phyloP scores from a whole-genome alignment of 2,329 filamentous ascomycete species.

The Cytospora schulzeri region DNA sequence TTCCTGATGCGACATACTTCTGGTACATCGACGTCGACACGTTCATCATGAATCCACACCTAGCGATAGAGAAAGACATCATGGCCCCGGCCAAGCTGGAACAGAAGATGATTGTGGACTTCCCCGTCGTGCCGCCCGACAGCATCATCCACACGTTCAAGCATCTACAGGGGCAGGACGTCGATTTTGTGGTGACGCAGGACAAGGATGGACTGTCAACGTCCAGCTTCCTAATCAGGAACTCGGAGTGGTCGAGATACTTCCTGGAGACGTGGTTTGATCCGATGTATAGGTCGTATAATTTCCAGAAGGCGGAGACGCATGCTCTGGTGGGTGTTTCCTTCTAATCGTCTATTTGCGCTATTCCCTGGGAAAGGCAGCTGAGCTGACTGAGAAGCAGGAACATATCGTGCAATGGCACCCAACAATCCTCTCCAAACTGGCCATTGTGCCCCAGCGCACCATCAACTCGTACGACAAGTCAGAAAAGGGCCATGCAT shows the following conservation, averaged over 20 bases:
- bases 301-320: slow-evolving; percentile 91
- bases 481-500: slow-evolving; percentile 60
- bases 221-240: slow-evolving; percentile 77
- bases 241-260: slow-evolving; percentile 89
- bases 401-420: slow-evolving; percentile 96
- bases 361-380: background rate
- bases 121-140: slow-evolving; percentile 88
- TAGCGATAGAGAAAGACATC: slow-evolving; percentile 71
- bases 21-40: slow-evolving; percentile 87
- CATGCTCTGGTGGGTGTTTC: slow-evolving; percentile 75
- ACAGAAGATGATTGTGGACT: slow-evolving; percentile 78
- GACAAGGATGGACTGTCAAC: slow-evolving; percentile 78
- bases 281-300: slow-evolving; percentile 89
- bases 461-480: slow-evolving; percentile 77
- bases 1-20: slow-evolving; percentile 76
- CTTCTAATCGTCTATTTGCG: background rate
- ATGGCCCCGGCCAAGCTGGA: slow-evolving; percentile 70
- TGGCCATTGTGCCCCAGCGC: slow-evolving; percentile 87
- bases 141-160: slow-evolving; percentile 95
- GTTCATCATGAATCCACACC: slow-evolving; percentile 81
- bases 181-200: slow-evolving; percentile 83
- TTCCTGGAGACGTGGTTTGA: slow-evolving; percentile 97
- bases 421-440: slow-evolving; percentile 86
- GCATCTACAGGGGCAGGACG: slow-evolving; percentile 74
- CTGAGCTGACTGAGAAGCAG: slow-evolving; percentile 43